phyloP scores from a whole-genome alignment of 2,329 filamentous ascomycete species.

The Aotearoamyces nothofagi region DNA sequence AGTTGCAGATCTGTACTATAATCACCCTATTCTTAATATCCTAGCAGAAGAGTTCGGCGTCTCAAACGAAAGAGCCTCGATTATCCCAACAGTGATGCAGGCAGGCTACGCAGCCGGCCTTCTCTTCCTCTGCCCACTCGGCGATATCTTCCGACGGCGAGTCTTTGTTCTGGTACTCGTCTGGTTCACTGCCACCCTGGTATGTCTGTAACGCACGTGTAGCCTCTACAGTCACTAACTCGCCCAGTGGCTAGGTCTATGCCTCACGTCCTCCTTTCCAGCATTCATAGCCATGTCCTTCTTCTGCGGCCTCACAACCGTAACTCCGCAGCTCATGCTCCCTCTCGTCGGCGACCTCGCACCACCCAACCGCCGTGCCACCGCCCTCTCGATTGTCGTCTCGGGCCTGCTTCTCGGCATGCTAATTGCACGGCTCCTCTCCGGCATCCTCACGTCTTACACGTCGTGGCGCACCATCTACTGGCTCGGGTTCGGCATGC shows the following conservation, averaged over 20 bases:
- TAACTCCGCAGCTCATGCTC: slow-evolving; percentile 69
- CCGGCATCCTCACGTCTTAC: slow-evolving; percentile 60
- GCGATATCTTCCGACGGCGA: slow-evolving; percentile 52
- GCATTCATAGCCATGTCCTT: slow-evolving; percentile 58
- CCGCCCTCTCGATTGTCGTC: slow-evolving; percentile 58
- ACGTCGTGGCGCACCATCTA: slow-evolving; percentile 65
- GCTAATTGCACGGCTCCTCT: slow-evolving; percentile 62
- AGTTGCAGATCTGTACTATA: slow-evolving; percentile 73
- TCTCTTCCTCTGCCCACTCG: slow-evolving; percentile 60
- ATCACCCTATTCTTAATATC: slow-evolving; percentile 63
- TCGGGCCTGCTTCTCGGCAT: too few species aligned
- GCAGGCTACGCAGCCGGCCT: slow-evolving; percentile 64
- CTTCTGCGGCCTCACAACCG: slow-evolving; percentile 60
- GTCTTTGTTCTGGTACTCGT: slow-evolving; percentile 55
- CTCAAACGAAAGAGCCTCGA: slow-evolving; percentile 48
- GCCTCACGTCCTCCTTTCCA: slow-evolving; percentile 47
- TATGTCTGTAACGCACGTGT: slow-evolving; percentile 24
- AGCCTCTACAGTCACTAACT: too few species aligned
- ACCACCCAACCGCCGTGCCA: slow-evolving; percentile 49
- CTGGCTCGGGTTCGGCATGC: slow-evolving; percentile 60
- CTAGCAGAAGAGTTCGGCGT: slow-evolving; percentile 58
- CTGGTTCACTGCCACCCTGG: slow-evolving; percentile 51
- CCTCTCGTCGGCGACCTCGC: slow-evolving; percentile 69
- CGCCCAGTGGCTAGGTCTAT: slow-evolving; percentile 58
- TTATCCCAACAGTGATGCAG: slow-evolving; percentile 63